Evolutionary conservation across 1,139 yeast species (phyloP).

Genomic region (Hansenula anomala): DNA sequence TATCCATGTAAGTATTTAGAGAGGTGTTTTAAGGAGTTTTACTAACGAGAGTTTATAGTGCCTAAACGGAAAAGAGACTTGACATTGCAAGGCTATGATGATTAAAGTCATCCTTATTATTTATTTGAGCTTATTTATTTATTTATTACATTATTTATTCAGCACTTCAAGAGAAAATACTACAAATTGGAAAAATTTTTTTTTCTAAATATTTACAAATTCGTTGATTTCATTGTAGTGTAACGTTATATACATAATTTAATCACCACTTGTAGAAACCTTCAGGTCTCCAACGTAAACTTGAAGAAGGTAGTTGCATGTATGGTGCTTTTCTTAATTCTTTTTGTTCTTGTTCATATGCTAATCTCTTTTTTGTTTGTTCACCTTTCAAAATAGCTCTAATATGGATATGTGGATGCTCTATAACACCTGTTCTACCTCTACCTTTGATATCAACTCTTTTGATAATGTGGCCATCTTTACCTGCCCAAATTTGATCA

Average conservation of each 20-base stretch:
- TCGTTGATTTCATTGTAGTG: not conserved
- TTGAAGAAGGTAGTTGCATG: conserved; percentile 35
- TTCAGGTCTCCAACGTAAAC: conserved; percentile 39
- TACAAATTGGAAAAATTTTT: not conserved
- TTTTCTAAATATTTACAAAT: not conserved
- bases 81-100: conserved; percentile 52
- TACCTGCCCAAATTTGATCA: conserved; percentile 87
- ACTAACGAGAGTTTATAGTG: conserved; percentile 19
- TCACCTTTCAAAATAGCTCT: conserved; percentile 71
- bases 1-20: conserved; percentile 44
- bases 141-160: conserved; percentile 7
- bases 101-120: conserved; percentile 19
- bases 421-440: conserved; percentile 79
- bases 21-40: not conserved
- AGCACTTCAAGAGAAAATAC: no score
- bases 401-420: conserved; percentile 75
- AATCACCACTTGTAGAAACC: conserved; percentile 48
- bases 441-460: conserved; percentile 86
- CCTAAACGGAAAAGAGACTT: conserved; percentile 51
- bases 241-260: not conserved
- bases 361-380: conserved; percentile 51
- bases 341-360: conserved; percentile 50
- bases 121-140: conserved; percentile 5
- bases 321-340: conserved; percentile 42
- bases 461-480: conserved; percentile 72